Evolutionary conservation across 495 filamentous ascomycete genomes (phyloP).

Genomic region (Lasiosphaeria hispida): DNA sequence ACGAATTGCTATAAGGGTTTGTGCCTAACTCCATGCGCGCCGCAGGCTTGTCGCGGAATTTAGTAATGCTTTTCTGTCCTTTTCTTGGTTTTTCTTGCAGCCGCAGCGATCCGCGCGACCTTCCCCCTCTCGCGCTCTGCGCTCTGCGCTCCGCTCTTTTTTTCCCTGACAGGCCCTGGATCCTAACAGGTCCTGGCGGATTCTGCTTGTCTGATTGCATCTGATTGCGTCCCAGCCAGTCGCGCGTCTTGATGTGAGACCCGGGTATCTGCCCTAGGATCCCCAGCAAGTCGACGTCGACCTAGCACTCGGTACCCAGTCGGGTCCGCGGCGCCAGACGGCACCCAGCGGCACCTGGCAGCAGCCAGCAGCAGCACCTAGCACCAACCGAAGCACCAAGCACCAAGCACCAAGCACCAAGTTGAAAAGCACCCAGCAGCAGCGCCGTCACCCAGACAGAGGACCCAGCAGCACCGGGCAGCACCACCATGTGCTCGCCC

Average conservation of each 20-base stretch:
- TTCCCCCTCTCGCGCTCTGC: conserved; percentile 1
- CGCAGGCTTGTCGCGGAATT: conserved; percentile 7
- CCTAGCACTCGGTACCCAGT: no score
- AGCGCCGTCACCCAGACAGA: no score
- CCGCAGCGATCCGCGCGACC: not conserved
- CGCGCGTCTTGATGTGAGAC: no score
- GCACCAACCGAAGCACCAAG: no score
- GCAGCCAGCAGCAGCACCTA: not conserved
- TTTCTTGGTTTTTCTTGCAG: conserved; percentile 8
- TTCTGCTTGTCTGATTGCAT: no score
- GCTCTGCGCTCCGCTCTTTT: not conserved
- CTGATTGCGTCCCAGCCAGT: no score
- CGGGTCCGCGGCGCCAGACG: no score
- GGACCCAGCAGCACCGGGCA: conserved; percentile 1
- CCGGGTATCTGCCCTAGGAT: no score
- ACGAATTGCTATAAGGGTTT: conserved; percentile 19
- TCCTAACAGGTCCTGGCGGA: not conserved
- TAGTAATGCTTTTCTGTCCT: conserved; percentile 14
- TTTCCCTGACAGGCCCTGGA: not conserved
- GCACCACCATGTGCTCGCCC: conserved; percentile 23
- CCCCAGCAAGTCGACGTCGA: no score
- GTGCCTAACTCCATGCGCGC: conserved; percentile 8
- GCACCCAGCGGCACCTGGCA: no score
- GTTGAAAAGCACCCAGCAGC: no score
- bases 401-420: no score